Base-by-base conservation (phyloP, 208 protist genomes). In the Phytomonas francai region DNA sequence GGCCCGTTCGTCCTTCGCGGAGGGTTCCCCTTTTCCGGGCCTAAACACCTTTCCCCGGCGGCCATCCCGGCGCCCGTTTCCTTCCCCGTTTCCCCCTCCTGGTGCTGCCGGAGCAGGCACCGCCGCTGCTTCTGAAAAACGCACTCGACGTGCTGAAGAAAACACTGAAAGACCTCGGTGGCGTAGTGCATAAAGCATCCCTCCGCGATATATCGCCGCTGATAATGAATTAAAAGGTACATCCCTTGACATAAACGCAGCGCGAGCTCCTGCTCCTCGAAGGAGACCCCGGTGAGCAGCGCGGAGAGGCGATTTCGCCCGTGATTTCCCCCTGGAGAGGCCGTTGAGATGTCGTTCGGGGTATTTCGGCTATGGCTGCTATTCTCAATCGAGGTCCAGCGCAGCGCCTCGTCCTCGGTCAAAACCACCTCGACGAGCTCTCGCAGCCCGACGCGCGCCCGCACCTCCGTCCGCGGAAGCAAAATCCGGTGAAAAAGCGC, bases 201-300 rank as follows among this genome's bases (percentile, higher is more conserved):
- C 29, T 93, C 84, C 7, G 78, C 81, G 64, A 89, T 80, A 66
- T 70, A 81, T 51, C 81, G 76, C 22, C 87, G 81, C 76, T 95
- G 90, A 57, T 91, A 76, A 67, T 87, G 83, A 33, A 90, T 70
- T n/a, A 76, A 68, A 19, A 93, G 66, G 56, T 81, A 86, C 30
- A 92, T 67, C 5, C 90, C 90, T 59, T 95, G 90, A n/a, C 93
- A 76, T 30, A 91, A 70, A 28, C 90, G 87, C 39, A 93, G 73
- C 11, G 90, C 90, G 31, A 91, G 69, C 73, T 92, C 86, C 73
- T 93, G 87, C 73, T 95, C 85, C 70, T 78, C 77, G 65, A 78
- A 92, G n/a, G 85, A 88, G 31, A 95, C 84, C 12, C 73, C 80
- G 0, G 85, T 90, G 0, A 8, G 39, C 57, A 2, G 75, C 68